Evolutionary conservation across 805 yeast species (phyloP), one percentile per base, ranked within the genome.

Genomic region (Candida yuanshanica): DNA sequence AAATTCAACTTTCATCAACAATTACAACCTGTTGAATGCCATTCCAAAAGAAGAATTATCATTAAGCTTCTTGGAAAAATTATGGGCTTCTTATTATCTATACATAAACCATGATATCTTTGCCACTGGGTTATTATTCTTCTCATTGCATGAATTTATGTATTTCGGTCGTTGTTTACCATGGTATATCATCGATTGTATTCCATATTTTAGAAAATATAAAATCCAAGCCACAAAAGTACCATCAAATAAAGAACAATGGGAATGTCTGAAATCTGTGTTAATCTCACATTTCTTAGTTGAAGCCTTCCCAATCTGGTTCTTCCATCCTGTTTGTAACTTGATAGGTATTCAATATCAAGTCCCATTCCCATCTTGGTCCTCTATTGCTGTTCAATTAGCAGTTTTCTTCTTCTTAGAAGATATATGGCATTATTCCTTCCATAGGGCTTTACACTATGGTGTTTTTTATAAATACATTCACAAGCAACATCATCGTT

Each of bases 341-440:
- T 70, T 72, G 53, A 72, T 91, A 48, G 95, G 95, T 47, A 84
- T 93, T 52, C 65, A 80, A 11, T 77, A 79, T 55, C 69, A 74
- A 22, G 95, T 89, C 13, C 97, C 98, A 14, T 89, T 91, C 74
- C 97, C 98, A 38, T 58, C 76, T 12, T 53, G 68, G 58, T 64
- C 65, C 41, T 75, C 75, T 24, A 79, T 86, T 65, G 61, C 67
- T 20, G 55, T 67, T 39, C 97, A 91, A 64, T 74, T 90, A 43
- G 72, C 77, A 16, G 53, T 87, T 13, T 87, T 91, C 68, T 91
- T 91, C 63, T 73, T 86, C 34, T 64, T 84, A 48, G 99, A 91
- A 67, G 99, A 91, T 62, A 71, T 86, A 49, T 93, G 97, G 98
- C 99, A 91, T 66, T 91, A 91, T 72, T 84, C 93, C 84, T 82